These are phyloP conservation scores for Scleroderma citrinum DNA, from an alignment of 768 basidiomycete species.

Conservation along the genomic window DNA sequence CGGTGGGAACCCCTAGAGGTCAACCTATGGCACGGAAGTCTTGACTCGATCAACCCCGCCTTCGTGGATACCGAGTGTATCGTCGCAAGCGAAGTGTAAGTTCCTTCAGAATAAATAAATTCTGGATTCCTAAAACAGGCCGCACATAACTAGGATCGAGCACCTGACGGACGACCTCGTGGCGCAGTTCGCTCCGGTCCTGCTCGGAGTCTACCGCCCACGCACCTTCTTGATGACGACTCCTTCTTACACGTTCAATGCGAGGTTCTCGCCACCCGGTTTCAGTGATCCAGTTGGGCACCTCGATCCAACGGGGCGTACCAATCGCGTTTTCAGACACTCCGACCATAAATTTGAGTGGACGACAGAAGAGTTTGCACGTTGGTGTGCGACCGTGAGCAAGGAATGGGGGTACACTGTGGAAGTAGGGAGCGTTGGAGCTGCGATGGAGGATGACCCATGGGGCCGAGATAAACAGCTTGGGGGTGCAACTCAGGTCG, in stretches of 20 bases:
- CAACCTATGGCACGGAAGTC: conserved; percentile 69
- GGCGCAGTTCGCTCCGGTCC: conserved; percentile 55
- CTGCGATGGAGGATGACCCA: conserved; percentile 51
- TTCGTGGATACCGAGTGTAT: conserved; percentile 68
- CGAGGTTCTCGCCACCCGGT: conserved; percentile 58
- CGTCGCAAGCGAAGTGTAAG: conserved; percentile 78
- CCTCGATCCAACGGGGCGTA: conserved; percentile 72
- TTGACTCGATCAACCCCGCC: conserved; percentile 60
- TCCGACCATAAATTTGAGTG: conserved; percentile 87
- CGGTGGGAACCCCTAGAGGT: conserved; percentile 69
- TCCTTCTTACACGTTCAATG: conserved; percentile 80
- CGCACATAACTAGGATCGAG: conserved; percentile 53
- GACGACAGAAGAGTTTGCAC: conserved; percentile 67
- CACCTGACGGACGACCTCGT: conserved; percentile 61
- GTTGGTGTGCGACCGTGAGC: conserved; percentile 55
- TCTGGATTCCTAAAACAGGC: neutral
- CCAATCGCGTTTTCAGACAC: conserved; percentile 72
- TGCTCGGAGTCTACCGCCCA: conserved; percentile 78
- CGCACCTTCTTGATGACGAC: conserved; percentile 73
- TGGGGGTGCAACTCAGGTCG: conserved; percentile 65
- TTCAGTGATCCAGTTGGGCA: conserved; percentile 42
- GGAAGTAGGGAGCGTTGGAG: conserved; percentile 53
- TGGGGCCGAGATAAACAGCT: conserved; percentile 65
- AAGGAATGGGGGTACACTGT: conserved; percentile 70
- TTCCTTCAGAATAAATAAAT: conserved; percentile 6